Base-by-base conservation (phyloP, 371 early-diverging fungal species). In the Massospora cicadina region DNA sequence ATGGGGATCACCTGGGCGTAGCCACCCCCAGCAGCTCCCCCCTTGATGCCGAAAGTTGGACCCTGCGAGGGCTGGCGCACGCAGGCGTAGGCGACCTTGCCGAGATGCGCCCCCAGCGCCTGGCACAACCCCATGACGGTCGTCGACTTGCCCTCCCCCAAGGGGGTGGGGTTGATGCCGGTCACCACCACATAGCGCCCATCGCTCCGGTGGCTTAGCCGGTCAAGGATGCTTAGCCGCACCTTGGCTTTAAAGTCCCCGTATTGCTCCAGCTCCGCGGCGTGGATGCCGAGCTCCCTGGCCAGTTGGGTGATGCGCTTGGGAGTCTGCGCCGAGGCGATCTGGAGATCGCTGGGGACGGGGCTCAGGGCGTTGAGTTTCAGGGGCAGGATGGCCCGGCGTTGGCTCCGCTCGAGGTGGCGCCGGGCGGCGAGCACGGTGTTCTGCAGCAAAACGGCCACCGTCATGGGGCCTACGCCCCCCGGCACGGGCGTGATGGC, bases 1-100 rank as follows among this genome's bases (percentile, higher is more conserved):
- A 97, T 97, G n/a, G 97, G 97, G 66, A 95, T 92, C 57, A 97
- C 91, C 73, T 95, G 95, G 23, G 95, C 87, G 74, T 95, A 95
- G 26, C 97, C 95, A 58, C 97, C 95, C 61, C 97, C 97, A 25
- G 97, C 97, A 53, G 97, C 97, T 54, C 97, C 97, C 62, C 95
- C 97, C 75, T 97, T 97, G 77, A 97, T 95, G 58, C 97, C 97
- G 69, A 97, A 95, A 1, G 97, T 97, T 24, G 97, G 97, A 17
- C 97, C 97, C 70, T 95, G 95, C 53, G 91, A 91, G 10, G 97
- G 97, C 71, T 97, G 95, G 55, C 97, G 86, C 25, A 95, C 94
- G 77, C 95, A 95, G 13, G 94, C 95, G 75, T 93, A 89, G 0
- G 89, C 88, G 26, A 83, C 77, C 72, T 86, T 85, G 64, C 84